Evolutionary conservation across 352 stramenopile species (phyloP).

Genomic region (Plasmopara muralis): DNA sequence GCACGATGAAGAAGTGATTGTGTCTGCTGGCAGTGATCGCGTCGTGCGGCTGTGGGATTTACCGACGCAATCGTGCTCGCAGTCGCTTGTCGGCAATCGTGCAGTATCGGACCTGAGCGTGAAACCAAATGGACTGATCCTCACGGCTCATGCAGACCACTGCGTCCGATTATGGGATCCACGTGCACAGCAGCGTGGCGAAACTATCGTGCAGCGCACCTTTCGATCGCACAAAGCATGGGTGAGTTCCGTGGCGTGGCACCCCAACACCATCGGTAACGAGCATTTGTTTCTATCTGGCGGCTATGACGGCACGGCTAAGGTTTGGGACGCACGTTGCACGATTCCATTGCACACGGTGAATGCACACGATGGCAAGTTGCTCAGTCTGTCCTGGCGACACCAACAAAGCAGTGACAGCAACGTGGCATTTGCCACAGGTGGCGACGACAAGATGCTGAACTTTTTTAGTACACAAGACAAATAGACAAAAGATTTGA

Average conservation of each 20-base stretch:
- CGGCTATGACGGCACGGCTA: slow-evolving; percentile 73
- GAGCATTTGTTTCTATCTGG: slow-evolving; percentile 63
- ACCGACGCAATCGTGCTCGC: slow-evolving; percentile 58
- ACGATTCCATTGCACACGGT: slow-evolving; percentile 75
- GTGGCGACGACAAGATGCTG: slow-evolving; percentile 79
- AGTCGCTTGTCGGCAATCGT: slow-evolving; percentile 70
- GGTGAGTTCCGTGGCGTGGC: slow-evolving; percentile 73
- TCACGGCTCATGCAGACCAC: slow-evolving; percentile 75
- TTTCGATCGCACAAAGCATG: slow-evolving; percentile 83
- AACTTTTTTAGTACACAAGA: slow-evolving; percentile 80
- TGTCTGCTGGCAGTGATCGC: slow-evolving; percentile 65
- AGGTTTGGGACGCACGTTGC: slow-evolving; percentile 76
- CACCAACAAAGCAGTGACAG: slow-evolving; percentile 16
- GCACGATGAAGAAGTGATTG: slow-evolving; percentile 40
- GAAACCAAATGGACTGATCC: slow-evolving; percentile 49
- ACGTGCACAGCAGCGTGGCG: slow-evolving; percentile 52
- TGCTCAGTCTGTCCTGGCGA: slow-evolving; percentile 60
- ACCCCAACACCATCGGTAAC: slow-evolving; percentile 33
- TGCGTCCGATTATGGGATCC: slow-evolving; percentile 81
- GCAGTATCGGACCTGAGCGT: slow-evolving; percentile 70
- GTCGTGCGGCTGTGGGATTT: slow-evolving; percentile 77
- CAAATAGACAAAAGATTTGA: slow-evolving; percentile 23
- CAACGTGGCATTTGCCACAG: slow-evolving; percentile 57
- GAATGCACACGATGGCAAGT: slow-evolving; percentile 66
- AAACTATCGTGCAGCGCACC: slow-evolving; percentile 69